These are phyloP conservation scores for Trichoderma simmonsii DNA, from an alignment of 2,329 filamentous ascomycete species.

Conservation along the genomic window DNA sequence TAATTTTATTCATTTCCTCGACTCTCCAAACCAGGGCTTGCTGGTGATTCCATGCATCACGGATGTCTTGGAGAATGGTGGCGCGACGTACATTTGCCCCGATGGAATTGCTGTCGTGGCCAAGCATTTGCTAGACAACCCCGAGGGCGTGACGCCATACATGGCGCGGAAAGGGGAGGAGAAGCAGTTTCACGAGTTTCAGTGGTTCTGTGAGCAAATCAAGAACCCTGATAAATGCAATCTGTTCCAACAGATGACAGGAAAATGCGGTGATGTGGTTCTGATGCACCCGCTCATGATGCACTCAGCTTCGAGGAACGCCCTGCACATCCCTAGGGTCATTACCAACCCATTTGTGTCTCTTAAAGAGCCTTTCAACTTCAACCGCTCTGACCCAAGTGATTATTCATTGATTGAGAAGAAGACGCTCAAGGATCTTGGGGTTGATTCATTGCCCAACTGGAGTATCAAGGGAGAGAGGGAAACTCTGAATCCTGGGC, in stretches of 20 bases:
- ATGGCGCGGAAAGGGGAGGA: neutral
- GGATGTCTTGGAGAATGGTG: neutral
- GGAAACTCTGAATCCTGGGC: neutral
- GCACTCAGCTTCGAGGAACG: neutral
- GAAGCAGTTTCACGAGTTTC: neutral
- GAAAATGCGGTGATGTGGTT: neutral
- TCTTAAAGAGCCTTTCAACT: neutral
- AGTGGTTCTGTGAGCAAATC: neutral
- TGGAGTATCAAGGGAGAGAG: neutral
- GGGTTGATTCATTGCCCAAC: neutral
- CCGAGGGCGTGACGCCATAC: neutral
- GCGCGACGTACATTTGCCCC: neutral
- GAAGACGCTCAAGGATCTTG: neutral
- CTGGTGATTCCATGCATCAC: neutral
- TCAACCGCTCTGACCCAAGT: neutral
- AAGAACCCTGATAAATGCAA: neutral
- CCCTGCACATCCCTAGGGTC: too few species aligned
- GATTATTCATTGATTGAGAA: neutral
- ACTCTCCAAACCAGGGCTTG: neutral
- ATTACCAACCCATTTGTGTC: neutral
- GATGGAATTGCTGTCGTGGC: neutral
- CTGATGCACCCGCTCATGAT: neutral
- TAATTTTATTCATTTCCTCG: neutral
- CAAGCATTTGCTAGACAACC: neutral
- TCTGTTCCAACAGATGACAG: neutral